Percentiles rank a stretch among this genome's conserved stretches.
Conservation (phyloP, 495 filamentous ascomycete genomes). For the Hyaloscypha variabilis region DNA sequence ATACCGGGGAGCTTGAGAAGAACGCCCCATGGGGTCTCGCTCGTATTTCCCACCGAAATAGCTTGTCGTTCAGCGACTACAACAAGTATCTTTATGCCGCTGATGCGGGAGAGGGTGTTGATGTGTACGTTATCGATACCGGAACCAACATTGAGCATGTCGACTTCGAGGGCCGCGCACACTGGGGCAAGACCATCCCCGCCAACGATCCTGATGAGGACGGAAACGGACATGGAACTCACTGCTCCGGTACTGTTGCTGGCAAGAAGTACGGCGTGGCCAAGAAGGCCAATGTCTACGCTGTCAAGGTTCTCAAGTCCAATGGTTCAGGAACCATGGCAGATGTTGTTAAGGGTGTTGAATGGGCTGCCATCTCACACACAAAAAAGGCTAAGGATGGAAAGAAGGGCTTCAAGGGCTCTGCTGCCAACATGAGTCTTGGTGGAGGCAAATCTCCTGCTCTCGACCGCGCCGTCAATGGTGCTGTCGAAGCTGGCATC, state of each 20-base stretch:
- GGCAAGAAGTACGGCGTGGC: conserved; percentile 99
- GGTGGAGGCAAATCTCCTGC: conserved; percentile 93
- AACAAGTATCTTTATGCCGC: conserved; percentile 96
- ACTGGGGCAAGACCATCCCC: conserved; percentile 97
- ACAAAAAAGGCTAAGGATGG: conserved; percentile 65
- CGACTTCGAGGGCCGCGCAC: conserved; percentile 94
- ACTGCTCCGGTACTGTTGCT: conserved; percentile 97
- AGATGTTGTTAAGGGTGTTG: conserved; percentile 97
- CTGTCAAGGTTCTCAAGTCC: conserved; percentile 96
- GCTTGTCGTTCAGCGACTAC: conserved; percentile 85
- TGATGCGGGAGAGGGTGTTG: conserved; percentile 95
- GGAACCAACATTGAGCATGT: conserved; percentile 92
- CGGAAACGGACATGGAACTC: conserved; percentile 98
- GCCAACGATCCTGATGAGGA: conserved; percentile 80
- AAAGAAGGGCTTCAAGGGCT: conserved; percentile 96
- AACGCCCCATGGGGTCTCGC: conserved; percentile 97
- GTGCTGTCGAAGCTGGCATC: conserved; percentile 84
- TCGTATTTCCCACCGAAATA: conserved; percentile 92
- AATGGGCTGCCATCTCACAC: conserved; percentile 87
- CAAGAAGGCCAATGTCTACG: conserved; percentile 96
- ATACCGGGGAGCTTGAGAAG: conserved; percentile 67
- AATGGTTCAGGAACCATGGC: conserved; percentile 99
- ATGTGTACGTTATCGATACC: conserved; percentile 98
- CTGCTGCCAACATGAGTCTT: conserved; percentile 98
- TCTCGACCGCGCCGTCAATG: conserved; percentile 91